phyloP scores from a whole-genome alignment of 495 filamentous ascomycete genomes.

The Patellaria atrata region DNA sequence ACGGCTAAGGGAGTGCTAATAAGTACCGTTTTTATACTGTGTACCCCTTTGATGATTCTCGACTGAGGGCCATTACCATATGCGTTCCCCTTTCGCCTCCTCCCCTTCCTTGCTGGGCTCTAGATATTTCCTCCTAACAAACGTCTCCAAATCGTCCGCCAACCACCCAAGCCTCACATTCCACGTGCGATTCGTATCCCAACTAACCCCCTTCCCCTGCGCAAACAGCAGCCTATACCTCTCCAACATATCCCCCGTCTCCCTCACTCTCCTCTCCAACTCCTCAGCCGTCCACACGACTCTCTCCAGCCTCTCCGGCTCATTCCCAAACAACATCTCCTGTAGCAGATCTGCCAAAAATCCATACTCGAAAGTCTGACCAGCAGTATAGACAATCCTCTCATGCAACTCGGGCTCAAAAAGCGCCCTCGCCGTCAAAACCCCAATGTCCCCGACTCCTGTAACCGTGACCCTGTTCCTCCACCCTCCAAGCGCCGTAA shows the following conservation, averaged over 20 bases:
- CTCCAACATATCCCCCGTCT: constrained; percentile 35
- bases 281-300: constrained; percentile 31
- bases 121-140: too few relatives aligned
- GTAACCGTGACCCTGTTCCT: constrained; percentile 43
- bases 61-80: too few relatives aligned
- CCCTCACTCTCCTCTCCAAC: constrained; percentile 28
- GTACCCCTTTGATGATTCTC: too few relatives aligned
- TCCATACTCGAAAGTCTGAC: constrained; percentile 43
- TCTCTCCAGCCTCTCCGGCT: constrained; percentile 32
- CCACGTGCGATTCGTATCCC: constrained; percentile 33
- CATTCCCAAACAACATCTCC: constrained; percentile 29
- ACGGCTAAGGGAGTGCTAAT: too few relatives aligned
- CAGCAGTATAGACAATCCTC: constrained; percentile 38
- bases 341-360: constrained; percentile 37
- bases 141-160: too few relatives aligned
- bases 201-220: constrained; percentile 40
- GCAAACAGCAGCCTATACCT: constrained; percentile 51
- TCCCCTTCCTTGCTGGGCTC: too few relatives aligned
- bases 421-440: constrained; percentile 34
- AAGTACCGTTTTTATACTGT: too few relatives aligned
- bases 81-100: too few relatives aligned
- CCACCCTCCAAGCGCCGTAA: constrained; percentile 42
- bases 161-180: too few relatives aligned
- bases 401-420: constrained; percentile 18
- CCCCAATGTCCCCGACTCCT: constrained; percentile 43